Evolutionary conservation across 108 stramenopile species (phyloP).

Genomic region (Epithemia pelagica): DNA sequence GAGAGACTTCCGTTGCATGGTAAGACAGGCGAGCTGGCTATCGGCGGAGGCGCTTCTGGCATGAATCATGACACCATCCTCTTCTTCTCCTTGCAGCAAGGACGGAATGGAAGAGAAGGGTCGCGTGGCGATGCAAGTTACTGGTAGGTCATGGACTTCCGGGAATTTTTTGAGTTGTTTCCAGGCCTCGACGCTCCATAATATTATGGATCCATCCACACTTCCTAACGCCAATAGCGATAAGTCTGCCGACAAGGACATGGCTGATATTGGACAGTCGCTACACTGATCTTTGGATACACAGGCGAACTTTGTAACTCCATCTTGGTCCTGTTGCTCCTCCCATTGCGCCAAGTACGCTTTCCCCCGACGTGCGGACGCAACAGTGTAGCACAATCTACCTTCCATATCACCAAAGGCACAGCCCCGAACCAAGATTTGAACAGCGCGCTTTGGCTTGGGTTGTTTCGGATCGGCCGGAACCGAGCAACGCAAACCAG

Average conservation of each 20-base stretch:
- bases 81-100: constrained; percentile 52
- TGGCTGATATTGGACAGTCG: constrained; percentile 65
- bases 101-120: constrained; percentile 34
- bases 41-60: constrained; percentile 75
- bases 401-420: constrained; percentile 81
- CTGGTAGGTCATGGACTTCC: constrained; percentile 79
- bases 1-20: constrained; percentile 27
- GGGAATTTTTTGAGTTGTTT: constrained; percentile 43
- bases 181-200: constrained; percentile 48
- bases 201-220: constrained; percentile 56
- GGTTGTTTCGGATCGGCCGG: constrained; percentile 40
- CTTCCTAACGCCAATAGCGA: constrained; percentile 52
- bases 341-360: constrained; percentile 64
- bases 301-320: constrained; percentile 16
- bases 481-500: constrained; percentile 31
- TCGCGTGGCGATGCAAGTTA: constrained; percentile 76
- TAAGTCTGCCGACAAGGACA: constrained; percentile 58
- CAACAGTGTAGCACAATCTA: constrained; percentile 57
- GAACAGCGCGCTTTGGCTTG: constrained; percentile 35
- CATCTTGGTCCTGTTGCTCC: constrained; percentile 4
- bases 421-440: constrained; percentile 74
- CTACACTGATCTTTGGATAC: constrained; percentile 47
- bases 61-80: constrained; percentile 56
- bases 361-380: constrained; percentile 55
- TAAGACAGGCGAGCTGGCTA: constrained; percentile 57